phyloP scores from a whole-genome alignment of 495 filamentous ascomycete species.

The Rostrohypoxylon terebratum region DNA sequence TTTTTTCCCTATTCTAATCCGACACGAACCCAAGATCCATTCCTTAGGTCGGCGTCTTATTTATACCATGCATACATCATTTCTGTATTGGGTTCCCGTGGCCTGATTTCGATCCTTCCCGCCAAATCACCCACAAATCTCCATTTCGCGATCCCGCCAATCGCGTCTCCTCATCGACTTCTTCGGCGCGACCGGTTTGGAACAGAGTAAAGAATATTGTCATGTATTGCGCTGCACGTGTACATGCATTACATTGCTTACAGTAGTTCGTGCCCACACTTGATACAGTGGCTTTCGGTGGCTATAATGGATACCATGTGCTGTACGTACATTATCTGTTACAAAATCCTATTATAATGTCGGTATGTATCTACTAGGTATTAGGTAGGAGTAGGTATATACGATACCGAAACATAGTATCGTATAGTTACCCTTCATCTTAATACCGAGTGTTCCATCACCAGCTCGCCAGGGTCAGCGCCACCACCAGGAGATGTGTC shows the following conservation, averaged over 20 bases:
- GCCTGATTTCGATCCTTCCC: conserved; percentile 41
- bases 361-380: conserved; percentile 3
- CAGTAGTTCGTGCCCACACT: conserved; percentile 7
- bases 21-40: conserved; percentile 33
- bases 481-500: conserved; percentile 12
- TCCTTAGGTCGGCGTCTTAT: conserved; percentile 33
- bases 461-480: not conserved
- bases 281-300: not conserved
- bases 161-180: not conserved
- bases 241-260: conserved; percentile 13
- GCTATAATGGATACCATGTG: not conserved
- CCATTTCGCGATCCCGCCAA: conserved; percentile 21
- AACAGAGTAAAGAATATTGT: not conserved
- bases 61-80: conserved; percentile 12
- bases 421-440: not conserved
- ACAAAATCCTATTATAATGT: not conserved
- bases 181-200: conserved; percentile 29
- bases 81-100: conserved; percentile 22
- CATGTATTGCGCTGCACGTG: conserved; percentile 5
- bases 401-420: not conserved
- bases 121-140: conserved; percentile 18
- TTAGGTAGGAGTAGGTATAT: conserved; percentile 3
- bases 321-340: not conserved
- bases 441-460: conserved; percentile 8
- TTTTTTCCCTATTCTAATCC: conserved; percentile 6